Conservation (phyloP, 208 protist species). For the Acanthamoeba healyi region DNA sequence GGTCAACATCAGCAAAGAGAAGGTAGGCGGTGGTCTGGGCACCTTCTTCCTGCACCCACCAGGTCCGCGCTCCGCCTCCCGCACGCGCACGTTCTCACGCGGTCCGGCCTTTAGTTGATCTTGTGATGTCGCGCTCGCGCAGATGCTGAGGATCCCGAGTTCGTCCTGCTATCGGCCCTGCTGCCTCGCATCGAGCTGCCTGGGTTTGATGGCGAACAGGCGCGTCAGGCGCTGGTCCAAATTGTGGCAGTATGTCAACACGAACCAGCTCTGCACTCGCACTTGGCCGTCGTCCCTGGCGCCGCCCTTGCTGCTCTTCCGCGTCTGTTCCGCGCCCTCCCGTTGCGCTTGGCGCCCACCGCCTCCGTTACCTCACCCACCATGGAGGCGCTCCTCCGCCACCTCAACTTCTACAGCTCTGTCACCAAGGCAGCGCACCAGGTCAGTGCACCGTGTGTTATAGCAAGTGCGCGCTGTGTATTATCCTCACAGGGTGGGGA, state of each 20-base stretch:
- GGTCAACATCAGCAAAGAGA: slow-evolving; percentile 21
- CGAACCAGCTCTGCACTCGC: neutral
- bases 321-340: slow-evolving; percentile 12
- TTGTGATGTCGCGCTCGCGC: too few species aligned
- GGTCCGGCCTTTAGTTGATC: too few species aligned
- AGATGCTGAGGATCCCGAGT: neutral
- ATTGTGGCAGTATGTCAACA: neutral
- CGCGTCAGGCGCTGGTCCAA: slow-evolving; percentile 10
- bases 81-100: too few species aligned
- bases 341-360: neutral
- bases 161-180: neutral
- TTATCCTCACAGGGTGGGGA: too few species aligned
- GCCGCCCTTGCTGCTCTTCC: neutral
- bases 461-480: too few species aligned
- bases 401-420: slow-evolving; percentile 4
- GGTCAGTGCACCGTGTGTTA: neutral
- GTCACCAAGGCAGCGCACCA: neutral
- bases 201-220: slow-evolving; percentile 7
- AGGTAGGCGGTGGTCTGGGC: neutral
- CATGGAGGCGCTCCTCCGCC: neutral
- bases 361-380: neutral
- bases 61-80: too few species aligned
- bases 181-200: slow-evolving; percentile 13
- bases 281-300: neutral
- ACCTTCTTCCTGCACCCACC: slow-evolving; percentile 31